Evolutionary conservation across 106 monocot genomes (phyloP).

Genomic region (Phalaenopsis aphrodite): DNA sequence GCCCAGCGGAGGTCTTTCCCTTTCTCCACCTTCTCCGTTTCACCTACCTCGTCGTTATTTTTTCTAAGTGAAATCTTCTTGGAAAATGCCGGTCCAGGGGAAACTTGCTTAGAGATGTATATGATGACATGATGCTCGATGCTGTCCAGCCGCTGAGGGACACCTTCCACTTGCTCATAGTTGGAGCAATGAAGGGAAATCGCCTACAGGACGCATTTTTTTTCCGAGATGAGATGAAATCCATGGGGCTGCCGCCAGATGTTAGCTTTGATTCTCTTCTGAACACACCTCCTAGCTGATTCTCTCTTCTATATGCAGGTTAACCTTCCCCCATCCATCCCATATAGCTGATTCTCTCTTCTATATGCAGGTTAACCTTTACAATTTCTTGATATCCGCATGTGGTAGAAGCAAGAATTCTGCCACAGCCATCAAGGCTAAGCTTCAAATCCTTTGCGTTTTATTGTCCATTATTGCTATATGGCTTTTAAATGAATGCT

Average conservation of each 20-base stretch:
- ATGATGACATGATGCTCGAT: constrained; percentile 97
- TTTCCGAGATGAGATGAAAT: constrained; percentile 91
- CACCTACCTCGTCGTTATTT: background rate
- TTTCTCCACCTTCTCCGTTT: background rate
- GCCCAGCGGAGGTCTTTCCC: constrained; percentile 51
- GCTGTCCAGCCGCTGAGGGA: constrained; percentile 89
- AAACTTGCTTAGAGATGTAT: constrained; percentile 83
- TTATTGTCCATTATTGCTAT: background rate
- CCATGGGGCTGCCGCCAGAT: constrained; percentile 80
- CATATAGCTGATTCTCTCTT: background rate
- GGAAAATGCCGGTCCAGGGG: constrained; percentile 23
- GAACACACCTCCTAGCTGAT: background rate
- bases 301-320: constrained; percentile 43
- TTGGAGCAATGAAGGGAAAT: constrained; percentile 90
- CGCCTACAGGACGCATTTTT: constrained; percentile 88
- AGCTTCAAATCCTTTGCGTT: constrained; percentile 1
- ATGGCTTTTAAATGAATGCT: background rate
- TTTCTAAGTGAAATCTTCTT: background rate
- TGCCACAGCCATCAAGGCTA: constrained; percentile 65
- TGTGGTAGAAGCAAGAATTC: constrained; percentile 94
- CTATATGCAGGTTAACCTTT: constrained; percentile 72
- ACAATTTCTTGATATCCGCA: constrained; percentile 93
- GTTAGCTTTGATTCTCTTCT: constrained; percentile 20
- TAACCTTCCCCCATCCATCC: constrained; percentile 6
- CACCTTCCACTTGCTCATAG: constrained; percentile 86